These are phyloP conservation scores for Rubroshorea leprosula DNA, from an alignment of 345 rosid species.

Conservation along the genomic window DNA sequence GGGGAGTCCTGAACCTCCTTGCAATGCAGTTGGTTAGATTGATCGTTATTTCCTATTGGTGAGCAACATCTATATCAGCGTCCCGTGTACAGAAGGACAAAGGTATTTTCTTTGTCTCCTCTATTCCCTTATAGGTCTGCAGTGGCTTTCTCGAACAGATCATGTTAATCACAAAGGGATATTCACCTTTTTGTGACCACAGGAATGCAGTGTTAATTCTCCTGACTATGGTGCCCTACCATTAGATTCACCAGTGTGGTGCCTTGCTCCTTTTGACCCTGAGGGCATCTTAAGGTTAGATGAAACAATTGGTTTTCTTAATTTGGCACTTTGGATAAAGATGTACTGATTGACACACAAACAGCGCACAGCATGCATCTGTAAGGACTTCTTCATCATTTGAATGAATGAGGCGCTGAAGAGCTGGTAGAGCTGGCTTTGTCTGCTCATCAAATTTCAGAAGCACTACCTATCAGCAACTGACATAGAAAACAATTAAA, in stretches of 20 bases:
- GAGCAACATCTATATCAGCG: slow-evolving; percentile 43
- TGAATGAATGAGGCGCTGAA: slow-evolving; percentile 51
- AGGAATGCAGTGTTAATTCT: slow-evolving; percentile 64
- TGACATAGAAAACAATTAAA: not conserved
- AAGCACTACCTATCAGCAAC: slow-evolving; percentile 1
- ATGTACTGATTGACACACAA: not conserved
- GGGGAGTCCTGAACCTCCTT: slow-evolving; percentile 54
- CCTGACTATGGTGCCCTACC: slow-evolving; percentile 56
- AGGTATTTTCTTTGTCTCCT: slow-evolving; percentile 25
- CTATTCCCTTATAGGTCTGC: slow-evolving; percentile 1
- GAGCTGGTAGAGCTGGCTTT: slow-evolving; percentile 60
- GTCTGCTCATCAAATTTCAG: slow-evolving; percentile 33
- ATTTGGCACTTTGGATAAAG: not conserved
- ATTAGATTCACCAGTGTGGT: slow-evolving; percentile 51
- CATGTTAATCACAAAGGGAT: not conserved
- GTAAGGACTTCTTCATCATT: slow-evolving; percentile 32
- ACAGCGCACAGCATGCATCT: slow-evolving; percentile 54
- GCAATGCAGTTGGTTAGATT: slow-evolving; percentile 51
- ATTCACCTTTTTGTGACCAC: slow-evolving; percentile 8
- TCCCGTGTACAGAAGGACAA: slow-evolving; percentile 48
- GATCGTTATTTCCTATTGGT: slow-evolving; percentile 48
- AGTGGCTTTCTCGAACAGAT: not conserved
- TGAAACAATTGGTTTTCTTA: not conserved
- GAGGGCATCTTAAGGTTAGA: slow-evolving; percentile 53
- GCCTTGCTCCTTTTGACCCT: slow-evolving; percentile 62